Conservation (phyloP, 2,329 filamentous ascomycete genomes). For the Fusarium begoniae region DNA sequence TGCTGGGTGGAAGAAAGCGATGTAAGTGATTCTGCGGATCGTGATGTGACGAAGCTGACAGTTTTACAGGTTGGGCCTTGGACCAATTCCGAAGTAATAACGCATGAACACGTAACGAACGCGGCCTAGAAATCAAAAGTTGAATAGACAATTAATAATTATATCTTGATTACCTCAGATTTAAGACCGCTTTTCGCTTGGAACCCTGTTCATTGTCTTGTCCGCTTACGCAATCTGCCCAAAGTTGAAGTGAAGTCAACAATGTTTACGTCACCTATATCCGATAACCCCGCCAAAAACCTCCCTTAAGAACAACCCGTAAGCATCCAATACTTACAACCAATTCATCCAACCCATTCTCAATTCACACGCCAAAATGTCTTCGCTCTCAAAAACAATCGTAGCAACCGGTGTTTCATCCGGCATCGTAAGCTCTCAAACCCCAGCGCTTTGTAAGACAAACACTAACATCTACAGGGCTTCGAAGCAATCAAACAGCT, state of each 20-base stretch:
- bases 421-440: slow-evolving; percentile 59
- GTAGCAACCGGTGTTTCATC: slow-evolving; percentile 61
- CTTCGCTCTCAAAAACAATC: slow-evolving; percentile 56
- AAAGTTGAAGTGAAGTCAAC: background rate
- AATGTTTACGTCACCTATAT: slow-evolving; percentile 32
- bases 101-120: background rate
- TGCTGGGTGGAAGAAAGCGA: slow-evolving; percentile 5
- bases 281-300: slow-evolving; percentile 35
- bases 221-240: slow-evolving; percentile 11
- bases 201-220: background rate
- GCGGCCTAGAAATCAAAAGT: background rate
- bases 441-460: too few species aligned
- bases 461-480: slow-evolving; percentile 49
- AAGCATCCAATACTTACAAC: background rate
- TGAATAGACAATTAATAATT: slow-evolving; percentile 15
- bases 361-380: slow-evolving; percentile 41
- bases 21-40: background rate
- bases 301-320: background rate
- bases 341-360: background rate
- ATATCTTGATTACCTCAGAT: background rate
- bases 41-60: background rate
- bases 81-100: slow-evolving; percentile 5
- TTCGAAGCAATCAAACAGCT: slow-evolving; percentile 64
- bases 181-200: background rate
- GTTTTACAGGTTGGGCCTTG: background rate